These are phyloP conservation scores for Globisporangium middletonii DNA, from an alignment of 352 stramenopile genomes.

Conservation along the genomic window DNA sequence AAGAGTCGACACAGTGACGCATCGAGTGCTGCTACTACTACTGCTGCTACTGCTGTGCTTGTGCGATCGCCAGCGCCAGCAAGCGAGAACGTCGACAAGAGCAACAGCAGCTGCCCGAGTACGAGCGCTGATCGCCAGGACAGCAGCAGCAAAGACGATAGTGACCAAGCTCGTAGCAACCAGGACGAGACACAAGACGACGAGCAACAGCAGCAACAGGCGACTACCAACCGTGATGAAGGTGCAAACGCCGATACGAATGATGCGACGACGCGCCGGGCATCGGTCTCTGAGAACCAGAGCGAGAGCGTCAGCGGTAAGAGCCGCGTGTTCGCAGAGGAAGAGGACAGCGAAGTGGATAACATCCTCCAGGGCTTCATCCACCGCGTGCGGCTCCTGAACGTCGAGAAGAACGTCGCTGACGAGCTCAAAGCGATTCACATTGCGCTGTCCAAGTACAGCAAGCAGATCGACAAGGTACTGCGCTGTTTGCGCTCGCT, in stretches of 20 bases:
- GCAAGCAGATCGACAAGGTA: slow-evolving; percentile 81
- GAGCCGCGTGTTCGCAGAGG: slow-evolving; percentile 16
- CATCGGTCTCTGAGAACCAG: too few species aligned
- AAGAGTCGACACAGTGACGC: slow-evolving; percentile 23
- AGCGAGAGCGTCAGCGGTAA: background rate
- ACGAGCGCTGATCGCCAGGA: too few species aligned
- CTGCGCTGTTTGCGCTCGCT: background rate
- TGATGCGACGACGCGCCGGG: too few species aligned
- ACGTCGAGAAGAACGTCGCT: slow-evolving; percentile 64
- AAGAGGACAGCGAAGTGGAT: slow-evolving; percentile 60
- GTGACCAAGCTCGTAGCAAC: too few species aligned
- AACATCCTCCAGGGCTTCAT: slow-evolving; percentile 65
- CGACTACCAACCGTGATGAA: slow-evolving; percentile 1
- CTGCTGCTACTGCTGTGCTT: background rate
- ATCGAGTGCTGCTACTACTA: background rate
- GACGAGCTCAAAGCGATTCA: slow-evolving; percentile 69
- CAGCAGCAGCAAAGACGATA: too few species aligned
- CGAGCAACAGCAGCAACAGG: background rate
- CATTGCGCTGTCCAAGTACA: slow-evolving; percentile 65
- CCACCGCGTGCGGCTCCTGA: slow-evolving; percentile 50
- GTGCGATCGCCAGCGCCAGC: too few species aligned
- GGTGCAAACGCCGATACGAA: slow-evolving; percentile 2
- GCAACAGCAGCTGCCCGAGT: too few species aligned
- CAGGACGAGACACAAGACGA: too few species aligned
- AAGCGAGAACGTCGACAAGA: too few species aligned